Evolutionary conservation across 176 grass and related monocot genomes (phyloP), one percentile per base, ranked within the genome.

Genomic region (Echinochloa phyllopogon): DNA sequence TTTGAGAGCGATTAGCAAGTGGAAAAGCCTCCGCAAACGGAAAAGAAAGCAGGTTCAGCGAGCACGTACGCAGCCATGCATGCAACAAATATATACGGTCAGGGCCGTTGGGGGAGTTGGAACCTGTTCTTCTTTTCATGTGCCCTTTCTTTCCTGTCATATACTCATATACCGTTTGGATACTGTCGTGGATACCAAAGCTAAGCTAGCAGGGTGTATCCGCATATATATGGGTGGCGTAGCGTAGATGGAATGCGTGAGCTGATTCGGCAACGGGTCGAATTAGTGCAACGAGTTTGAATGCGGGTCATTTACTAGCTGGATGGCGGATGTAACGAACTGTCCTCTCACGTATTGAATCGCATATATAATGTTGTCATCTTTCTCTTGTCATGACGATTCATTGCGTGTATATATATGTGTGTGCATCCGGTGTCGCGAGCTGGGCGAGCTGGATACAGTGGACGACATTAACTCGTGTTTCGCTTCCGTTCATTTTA

Each of bases 321-420:
- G 48, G 81, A 87, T 76, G 85, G 85, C 85, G 76, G 85, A n/a
- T 87, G 85, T 85, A 91, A 84, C 89, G 85, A 84, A 87, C 89
- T 52, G 84, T 91, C 84, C 89, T 87, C 43, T 76, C 85, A 5
- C 71, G 40, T 76, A 91, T 91, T 91, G 21, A 91, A 91, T 50
- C 38, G 65, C 78, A 69, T 60, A n/a, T 40, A 83, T 78, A 43
- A 33, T 82, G 83, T 44, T 87, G 80, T 27, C 75, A 65, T 45
- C 75, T 59, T 51, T 61, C 61, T 5, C 59, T 74, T 80, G 80
- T 69, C 89, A 80, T 36, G 80, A 44, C 15, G 43, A 78, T 78
- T 90, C 65, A 83, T 87, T 68, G 79, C 69, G 6, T 29, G 65
- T 42, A 18, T n/a, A 53, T 25, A 42, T 47, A 38, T 24, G 20